Conservation (phyloP, 1,284 basidiomycete species). For the Athelia psychrophila region DNA sequence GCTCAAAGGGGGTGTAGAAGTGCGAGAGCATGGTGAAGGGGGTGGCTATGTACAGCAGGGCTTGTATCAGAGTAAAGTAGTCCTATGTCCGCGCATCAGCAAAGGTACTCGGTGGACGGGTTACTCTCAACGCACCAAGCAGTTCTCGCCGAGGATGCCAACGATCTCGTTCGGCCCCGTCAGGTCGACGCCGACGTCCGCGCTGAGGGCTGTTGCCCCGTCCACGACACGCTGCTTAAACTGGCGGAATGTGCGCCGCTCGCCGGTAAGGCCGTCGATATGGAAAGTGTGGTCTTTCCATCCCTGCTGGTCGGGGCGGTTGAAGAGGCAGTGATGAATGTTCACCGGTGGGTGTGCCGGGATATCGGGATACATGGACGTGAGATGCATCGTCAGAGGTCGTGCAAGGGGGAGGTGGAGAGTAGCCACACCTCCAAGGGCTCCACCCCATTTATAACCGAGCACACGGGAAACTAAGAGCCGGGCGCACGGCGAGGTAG, state of each 20-base stretch:
- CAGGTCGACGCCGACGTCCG: conserved; percentile 52
- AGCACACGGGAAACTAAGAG: no score
- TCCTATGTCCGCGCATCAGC: conserved; percentile 42
- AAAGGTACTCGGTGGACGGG: background rate
- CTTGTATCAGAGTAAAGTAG: conserved; percentile 54
- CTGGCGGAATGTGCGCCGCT: conserved; percentile 41
- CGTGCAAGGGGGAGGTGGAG: no score
- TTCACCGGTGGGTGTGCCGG: conserved; percentile 46
- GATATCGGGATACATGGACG: conserved; percentile 38
- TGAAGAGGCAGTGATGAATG: conserved; percentile 53
- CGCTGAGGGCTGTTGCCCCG: conserved; percentile 54
- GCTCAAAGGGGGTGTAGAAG: conserved; percentile 65
- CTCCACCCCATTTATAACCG: no score
- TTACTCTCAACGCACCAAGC: conserved; percentile 56
- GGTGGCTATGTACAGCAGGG: conserved; percentile 52
- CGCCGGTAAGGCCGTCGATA: conserved; percentile 54
- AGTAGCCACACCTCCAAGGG: no score
- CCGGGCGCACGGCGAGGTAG: no score
- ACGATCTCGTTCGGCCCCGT: conserved; percentile 46
- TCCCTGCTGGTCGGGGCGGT: conserved; percentile 44
- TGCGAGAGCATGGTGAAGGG: conserved; percentile 65
- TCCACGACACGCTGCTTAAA: conserved; percentile 50
- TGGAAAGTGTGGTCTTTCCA: conserved; percentile 56
- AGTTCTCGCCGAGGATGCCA: conserved; percentile 69
- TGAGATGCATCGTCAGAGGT: conserved; percentile 34